Conservation (phyloP, 164 flowering plant species). For the Saururus chinensis region DNA sequence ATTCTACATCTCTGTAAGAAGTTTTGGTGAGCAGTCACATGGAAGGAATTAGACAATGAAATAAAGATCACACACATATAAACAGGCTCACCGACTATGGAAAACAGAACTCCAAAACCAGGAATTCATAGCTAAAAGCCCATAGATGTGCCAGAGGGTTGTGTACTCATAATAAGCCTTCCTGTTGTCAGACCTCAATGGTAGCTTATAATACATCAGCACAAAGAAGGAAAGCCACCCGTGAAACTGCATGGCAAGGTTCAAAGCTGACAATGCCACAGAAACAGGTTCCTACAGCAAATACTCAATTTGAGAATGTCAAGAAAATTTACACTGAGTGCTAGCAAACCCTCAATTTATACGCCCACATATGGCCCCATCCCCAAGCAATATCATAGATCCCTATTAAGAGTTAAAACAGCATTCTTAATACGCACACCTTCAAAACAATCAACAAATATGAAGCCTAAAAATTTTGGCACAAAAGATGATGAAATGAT, state of each 20-base stretch:
- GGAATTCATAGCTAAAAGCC: slow-evolving; percentile 68
- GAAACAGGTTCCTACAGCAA: slow-evolving; percentile 70
- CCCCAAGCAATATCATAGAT: neutral
- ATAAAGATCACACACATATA: neutral
- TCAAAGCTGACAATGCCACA: slow-evolving; percentile 70
- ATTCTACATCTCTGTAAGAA: slow-evolving; percentile 62
- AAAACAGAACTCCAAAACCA: slow-evolving; percentile 93
- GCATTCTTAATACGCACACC: neutral
- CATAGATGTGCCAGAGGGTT: slow-evolving; percentile 76
- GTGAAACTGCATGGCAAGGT: slow-evolving; percentile 80
- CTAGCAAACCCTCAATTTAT: too few relatives aligned
- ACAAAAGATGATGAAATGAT: too few relatives aligned
- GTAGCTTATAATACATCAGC: slow-evolving; percentile 71
- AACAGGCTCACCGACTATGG: slow-evolving; percentile 59
- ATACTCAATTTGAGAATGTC: too few relatives aligned
- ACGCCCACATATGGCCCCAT: too few relatives aligned
- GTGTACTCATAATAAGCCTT: slow-evolving; percentile 69
- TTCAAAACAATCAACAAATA: neutral
- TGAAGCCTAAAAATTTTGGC: too few relatives aligned
- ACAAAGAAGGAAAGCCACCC: slow-evolving; percentile 88
- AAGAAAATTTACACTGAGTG: too few relatives aligned
- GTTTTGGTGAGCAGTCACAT: neutral
- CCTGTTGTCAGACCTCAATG: slow-evolving; percentile 42
- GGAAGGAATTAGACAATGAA: neutral
- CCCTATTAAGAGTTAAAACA: neutral